phyloP scores from a whole-genome alignment of 345 rosid genomes.

The Hibiscus tridactylites region DNA sequence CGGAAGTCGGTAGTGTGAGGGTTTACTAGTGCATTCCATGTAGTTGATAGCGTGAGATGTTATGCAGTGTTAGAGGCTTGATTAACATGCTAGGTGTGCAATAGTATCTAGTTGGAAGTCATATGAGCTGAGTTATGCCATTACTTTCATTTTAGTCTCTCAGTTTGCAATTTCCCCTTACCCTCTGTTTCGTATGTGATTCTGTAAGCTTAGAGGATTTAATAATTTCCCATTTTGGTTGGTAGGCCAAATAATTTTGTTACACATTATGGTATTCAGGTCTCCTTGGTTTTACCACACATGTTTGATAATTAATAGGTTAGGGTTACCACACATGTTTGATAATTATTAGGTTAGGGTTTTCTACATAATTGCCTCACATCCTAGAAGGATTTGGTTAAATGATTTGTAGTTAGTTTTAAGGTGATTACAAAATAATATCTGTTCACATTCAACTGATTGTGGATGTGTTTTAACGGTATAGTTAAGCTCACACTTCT shows the following conservation, averaged over 20 bases:
- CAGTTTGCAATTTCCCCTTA: neutral
- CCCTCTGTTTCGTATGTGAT: neutral
- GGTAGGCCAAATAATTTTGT: neutral
- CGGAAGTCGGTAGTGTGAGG: conserved; percentile 12
- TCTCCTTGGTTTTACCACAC: neutral
- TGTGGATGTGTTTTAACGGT: too few species aligned
- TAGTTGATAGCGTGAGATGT: neutral
- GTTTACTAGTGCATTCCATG: neutral
- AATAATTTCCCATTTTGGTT: neutral
- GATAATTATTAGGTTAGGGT: neutral
- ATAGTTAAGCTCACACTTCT: too few species aligned
- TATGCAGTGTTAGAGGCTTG: neutral
- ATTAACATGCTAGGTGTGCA: neutral
- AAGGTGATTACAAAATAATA: too few species aligned
- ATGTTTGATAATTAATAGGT: neutral
- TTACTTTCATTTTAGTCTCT: neutral
- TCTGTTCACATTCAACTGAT: too few species aligned
- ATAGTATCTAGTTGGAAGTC: neutral
- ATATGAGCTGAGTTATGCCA: neutral
- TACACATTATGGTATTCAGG: neutral
- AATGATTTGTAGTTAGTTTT: too few species aligned
- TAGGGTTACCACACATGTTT: neutral
- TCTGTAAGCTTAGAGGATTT: neutral
- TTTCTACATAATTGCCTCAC: neutral
- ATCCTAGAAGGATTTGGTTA: too few species aligned